A percentile compares a stretch with the other conserved stretches of the same genome.
phyloP scores from a whole-genome alignment of 177 flowering plant genomes.

The Vitis hybrid region DNA sequence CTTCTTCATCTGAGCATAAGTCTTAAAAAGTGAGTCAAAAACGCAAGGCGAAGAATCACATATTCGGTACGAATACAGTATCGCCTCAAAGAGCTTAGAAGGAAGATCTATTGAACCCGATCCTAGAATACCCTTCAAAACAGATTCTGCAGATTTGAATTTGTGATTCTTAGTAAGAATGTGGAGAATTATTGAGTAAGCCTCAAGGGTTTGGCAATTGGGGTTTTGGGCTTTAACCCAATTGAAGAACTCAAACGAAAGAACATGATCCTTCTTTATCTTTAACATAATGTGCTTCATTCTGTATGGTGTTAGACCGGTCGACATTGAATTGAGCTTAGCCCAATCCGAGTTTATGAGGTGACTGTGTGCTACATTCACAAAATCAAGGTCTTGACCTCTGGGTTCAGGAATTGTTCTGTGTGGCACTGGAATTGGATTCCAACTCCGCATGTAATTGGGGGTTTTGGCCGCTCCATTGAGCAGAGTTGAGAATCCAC shows the following conservation, averaged over 20 bases:
- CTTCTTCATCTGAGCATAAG: constrained; percentile 76
- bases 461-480: constrained; percentile 11
- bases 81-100: constrained; percentile 55
- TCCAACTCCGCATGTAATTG: constrained; percentile 20
- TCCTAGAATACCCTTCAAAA: constrained; percentile 39
- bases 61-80: constrained; percentile 59
- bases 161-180: constrained; percentile 65
- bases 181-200: constrained; percentile 63
- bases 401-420: constrained; percentile 63
- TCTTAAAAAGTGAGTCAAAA: constrained; percentile 72
- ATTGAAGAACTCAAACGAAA: constrained; percentile 73
- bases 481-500: constrained; percentile 22
- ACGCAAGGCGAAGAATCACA: constrained; percentile 81
- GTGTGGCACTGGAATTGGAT: constrained; percentile 67
- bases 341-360: constrained; percentile 75
- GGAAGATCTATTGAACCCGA: constrained; percentile 39
- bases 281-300: constrained; percentile 67
- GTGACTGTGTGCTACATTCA: constrained; percentile 84
- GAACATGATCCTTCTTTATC: constrained; percentile 62
- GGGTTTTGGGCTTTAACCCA: constrained; percentile 57
- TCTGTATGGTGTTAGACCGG: constrained; percentile 56
- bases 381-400: constrained; percentile 83
- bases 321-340: constrained; percentile 46
- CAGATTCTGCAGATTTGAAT: constrained; percentile 64
- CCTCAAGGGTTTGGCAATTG: constrained; percentile 47